Evolutionary conservation across 768 basidiomycete species (phyloP).

Genomic region (Psilocybe subaeruginosa): DNA sequence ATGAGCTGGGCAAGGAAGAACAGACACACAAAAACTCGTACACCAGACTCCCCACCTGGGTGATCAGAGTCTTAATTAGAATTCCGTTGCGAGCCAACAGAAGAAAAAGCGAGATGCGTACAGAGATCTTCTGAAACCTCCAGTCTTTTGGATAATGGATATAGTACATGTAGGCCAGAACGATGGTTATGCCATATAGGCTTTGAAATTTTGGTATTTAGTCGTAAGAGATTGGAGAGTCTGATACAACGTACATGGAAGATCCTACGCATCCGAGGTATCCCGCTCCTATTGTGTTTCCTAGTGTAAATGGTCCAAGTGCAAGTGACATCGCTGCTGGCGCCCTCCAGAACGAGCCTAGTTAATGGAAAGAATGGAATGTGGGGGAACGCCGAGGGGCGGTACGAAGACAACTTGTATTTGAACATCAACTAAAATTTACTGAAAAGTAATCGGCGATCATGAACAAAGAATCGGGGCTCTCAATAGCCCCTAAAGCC

Average conservation of each 20-base stretch:
- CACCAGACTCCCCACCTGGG: conserved; percentile 12
- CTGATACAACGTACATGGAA: background rate
- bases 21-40: background rate
- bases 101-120: conserved; percentile 10
- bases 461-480: background rate
- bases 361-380: background rate
- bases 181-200: conserved; percentile 7
- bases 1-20: background rate
- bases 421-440: background rate
- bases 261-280: background rate
- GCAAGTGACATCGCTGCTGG: background rate
- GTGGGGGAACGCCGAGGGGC: background rate
- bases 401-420: background rate
- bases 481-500: background rate
- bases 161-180: conserved; percentile 38
- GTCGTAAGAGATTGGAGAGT: background rate
- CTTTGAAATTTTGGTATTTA: background rate
- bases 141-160: conserved; percentile 34
- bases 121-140: conserved; percentile 34
- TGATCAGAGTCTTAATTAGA: too few species aligned
- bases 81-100: conserved; percentile 7
- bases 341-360: background rate
- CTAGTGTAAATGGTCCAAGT: background rate
- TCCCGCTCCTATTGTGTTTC: conserved; percentile 4
- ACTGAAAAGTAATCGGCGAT: background rate